A percentile compares a stretch with the other conserved stretches of the same genome.
Evolutionary conservation across 768 basidiomycete genomes (phyloP).

Genomic region (Macrolepiota dolichaula): DNA sequence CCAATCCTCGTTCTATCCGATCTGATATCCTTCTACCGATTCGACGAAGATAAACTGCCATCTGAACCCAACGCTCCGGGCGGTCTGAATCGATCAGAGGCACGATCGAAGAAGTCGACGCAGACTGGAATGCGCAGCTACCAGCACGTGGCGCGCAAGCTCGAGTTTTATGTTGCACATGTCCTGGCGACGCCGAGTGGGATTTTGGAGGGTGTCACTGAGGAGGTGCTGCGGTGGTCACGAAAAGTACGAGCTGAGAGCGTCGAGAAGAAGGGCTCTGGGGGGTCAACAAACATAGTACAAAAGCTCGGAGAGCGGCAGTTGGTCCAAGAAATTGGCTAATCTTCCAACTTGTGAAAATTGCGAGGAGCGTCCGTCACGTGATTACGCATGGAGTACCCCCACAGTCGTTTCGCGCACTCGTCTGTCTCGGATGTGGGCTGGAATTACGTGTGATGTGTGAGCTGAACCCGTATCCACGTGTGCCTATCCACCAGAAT

Average conservation of each 20-base stretch:
- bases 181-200: slow-evolving; percentile 44
- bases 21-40: slow-evolving; percentile 37
- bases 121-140: neutral
- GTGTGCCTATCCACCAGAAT: too few relatives aligned
- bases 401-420: too few relatives aligned
- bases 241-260: slow-evolving; percentile 19
- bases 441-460: too few relatives aligned
- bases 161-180: slow-evolving; percentile 70
- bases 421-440: too few relatives aligned
- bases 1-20: slow-evolving; percentile 56
- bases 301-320: neutral
- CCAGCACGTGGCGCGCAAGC: slow-evolving; percentile 52
- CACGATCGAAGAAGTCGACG: neutral
- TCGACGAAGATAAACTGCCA: neutral
- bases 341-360: neutral
- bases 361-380: too few relatives aligned
- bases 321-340: neutral
- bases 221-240: slow-evolving; percentile 32
- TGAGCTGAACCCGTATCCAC: too few relatives aligned
- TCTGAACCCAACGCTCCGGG: neutral
- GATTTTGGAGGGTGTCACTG: slow-evolving; percentile 36
- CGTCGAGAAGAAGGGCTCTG: neutral
- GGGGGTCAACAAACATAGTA: neutral
- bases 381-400: too few relatives aligned
- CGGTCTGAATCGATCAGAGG: slow-evolving; percentile 6